These are phyloP conservation scores for Poteriospumella lacustris DNA, from an alignment of 108 stramenopile species.

Conservation along the genomic window DNA sequence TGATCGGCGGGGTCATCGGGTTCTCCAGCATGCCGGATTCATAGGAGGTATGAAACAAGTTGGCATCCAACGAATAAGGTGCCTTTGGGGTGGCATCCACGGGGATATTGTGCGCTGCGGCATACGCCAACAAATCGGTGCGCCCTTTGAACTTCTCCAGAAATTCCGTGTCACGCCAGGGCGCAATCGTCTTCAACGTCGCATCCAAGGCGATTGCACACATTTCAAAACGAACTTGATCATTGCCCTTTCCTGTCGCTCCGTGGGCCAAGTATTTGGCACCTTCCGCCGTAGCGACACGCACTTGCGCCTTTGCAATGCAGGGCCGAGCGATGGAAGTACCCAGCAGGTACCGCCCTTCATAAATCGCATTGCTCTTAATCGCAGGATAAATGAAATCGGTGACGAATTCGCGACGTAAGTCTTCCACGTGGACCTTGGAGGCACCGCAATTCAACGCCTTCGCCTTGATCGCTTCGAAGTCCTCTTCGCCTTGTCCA, in stretches of 20 bases:
- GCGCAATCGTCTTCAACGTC: conserved; percentile 86
- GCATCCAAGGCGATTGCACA: conserved; percentile 93
- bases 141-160: conserved; percentile 75
- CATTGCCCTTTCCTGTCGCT: conserved; percentile 99
- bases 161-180: conserved; percentile 93
- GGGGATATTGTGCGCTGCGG: conserved; percentile 86
- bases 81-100: conserved; percentile 64
- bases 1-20: conserved; percentile 62
- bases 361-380: conserved; percentile 91
- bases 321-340: conserved; percentile 95
- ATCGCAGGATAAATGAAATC: conserved; percentile 89
- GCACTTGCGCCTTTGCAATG: conserved; percentile 96
- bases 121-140: conserved; percentile 87
- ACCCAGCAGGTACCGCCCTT: conserved; percentile 80
- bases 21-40: conserved; percentile 87
- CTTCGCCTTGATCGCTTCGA: conserved; percentile 43
- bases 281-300: conserved; percentile 79
- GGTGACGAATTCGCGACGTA: conserved; percentile 87
- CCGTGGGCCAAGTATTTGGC: conserved; percentile 87
- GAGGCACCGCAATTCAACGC: conserved; percentile 59
- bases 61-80: conserved; percentile 96
- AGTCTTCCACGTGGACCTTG: conserved; percentile 77
- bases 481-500: conserved; percentile 49
- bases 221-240: conserved; percentile 99
- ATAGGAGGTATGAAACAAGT: conserved; percentile 95